Evolutionary conservation across 129 eudicot genomes (phyloP).

Genomic region (Pseudognaphalium luteoalbum): DNA sequence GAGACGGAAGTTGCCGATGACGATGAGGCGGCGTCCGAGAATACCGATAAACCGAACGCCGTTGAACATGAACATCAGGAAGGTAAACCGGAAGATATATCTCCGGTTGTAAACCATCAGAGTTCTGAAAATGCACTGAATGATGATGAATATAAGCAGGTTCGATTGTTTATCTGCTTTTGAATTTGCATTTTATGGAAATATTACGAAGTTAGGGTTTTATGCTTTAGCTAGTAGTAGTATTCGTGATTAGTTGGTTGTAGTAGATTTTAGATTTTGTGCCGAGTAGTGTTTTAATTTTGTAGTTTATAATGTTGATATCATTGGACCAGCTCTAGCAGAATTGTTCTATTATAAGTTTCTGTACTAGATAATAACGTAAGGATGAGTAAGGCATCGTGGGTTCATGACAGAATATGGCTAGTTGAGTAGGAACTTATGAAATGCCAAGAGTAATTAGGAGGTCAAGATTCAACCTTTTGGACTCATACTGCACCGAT

Average conservation of each 20-base stretch:
- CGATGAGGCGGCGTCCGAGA: conserved; percentile 16
- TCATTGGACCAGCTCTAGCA: background rate
- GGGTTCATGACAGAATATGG: background rate
- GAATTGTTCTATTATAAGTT: background rate
- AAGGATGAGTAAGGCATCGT: background rate
- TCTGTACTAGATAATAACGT: no score
- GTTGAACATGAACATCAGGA: conserved; percentile 24
- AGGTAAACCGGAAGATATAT: background rate
- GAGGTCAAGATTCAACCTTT: background rate
- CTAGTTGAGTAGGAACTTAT: background rate
- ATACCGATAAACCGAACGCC: conserved; percentile 18
- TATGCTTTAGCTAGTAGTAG: background rate
- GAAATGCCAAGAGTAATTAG: background rate
- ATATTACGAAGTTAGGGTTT: background rate
- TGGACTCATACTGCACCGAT: background rate
- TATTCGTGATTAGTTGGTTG: background rate
- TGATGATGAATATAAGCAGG: background rate
- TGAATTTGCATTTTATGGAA: background rate
- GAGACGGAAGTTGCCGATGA: conserved; percentile 49
- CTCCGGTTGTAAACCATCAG: background rate
- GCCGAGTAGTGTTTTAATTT: background rate
- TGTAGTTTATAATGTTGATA: background rate
- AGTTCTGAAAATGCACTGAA: background rate
- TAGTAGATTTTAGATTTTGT: no score
- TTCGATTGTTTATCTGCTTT: background rate